Percentiles rank a stretch among this genome's conserved stretches.
Evolutionary conservation across 192 early-diverging fungal genomes (phyloP).

Genomic region (Backusella parvicylindrica): DNA sequence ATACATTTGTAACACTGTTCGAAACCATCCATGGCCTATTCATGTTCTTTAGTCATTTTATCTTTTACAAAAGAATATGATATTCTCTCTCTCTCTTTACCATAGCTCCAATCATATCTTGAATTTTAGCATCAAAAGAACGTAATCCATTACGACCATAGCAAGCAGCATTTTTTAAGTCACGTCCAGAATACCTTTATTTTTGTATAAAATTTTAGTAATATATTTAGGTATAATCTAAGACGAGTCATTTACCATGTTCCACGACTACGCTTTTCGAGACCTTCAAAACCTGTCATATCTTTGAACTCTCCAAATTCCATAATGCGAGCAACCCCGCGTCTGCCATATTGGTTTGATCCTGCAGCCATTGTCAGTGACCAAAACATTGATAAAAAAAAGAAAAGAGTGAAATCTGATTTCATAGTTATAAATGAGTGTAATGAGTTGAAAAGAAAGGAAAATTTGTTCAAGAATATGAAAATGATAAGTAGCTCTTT

Average conservation of each 20-base stretch:
- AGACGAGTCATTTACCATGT: constrained; percentile 21
- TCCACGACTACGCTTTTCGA: constrained; percentile 26
- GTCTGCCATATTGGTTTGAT: background rate
- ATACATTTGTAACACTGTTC: constrained; percentile 36
- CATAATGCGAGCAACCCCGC: background rate
- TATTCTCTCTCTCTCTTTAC: background rate
- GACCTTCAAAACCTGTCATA: background rate
- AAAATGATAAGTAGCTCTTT: background rate
- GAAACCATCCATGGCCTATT: constrained; percentile 21
- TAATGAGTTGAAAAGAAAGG: background rate
- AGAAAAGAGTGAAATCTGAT: background rate
- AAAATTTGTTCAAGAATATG: background rate
- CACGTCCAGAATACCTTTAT: constrained; percentile 31
- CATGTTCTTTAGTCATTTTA: background rate
- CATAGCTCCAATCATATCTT: constrained; percentile 41
- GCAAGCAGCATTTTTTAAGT: constrained; percentile 41
- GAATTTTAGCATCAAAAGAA: constrained; percentile 28
- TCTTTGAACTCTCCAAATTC: background rate
- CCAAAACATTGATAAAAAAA: background rate
- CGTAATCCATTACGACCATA: constrained; percentile 35
- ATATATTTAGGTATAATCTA: background rate
- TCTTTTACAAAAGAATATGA: background rate
- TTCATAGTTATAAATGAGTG: constrained; percentile 2
- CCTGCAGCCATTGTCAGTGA: background rate
- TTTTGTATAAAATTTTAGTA: background rate